Base-by-base conservation (phyloP, 345 rosid species). In the Leavenworthia alabamica region DNA sequence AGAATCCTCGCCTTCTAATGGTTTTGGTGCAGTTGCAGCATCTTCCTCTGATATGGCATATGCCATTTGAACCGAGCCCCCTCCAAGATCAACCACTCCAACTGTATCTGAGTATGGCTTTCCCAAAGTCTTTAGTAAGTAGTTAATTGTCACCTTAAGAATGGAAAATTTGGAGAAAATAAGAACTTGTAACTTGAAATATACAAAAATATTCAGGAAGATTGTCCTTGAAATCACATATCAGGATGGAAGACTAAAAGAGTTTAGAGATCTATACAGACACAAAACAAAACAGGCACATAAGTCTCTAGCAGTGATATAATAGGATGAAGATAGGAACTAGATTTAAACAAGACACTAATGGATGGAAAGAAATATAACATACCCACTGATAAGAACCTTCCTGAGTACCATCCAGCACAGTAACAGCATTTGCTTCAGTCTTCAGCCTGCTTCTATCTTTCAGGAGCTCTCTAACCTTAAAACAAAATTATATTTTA, bases 51-150 rank as follows among this genome's bases (percentile, higher is more conserved):
- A 82, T 66, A 89, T 85, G 56, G 99, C 96, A 74, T 87, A 93
- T 11, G 99, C 97, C 99, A 93, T 89, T 73, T 93, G 99, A 72
- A 93, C 97, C 41, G 99, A 93, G 15, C 99, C 99, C 48, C 99
- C 99, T 46, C 99, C 99, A 64, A 93, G 99, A 79, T 93, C 99
- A 70, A 93, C 94, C 27, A 93, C 93, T 75, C 99, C 99, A 78
- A 93, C 97, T 28, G 99, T 89, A 15, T 83, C 68, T 17, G 82
- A 67, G 76, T 83, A 87, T 22, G 79, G 67, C 74, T 75, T 83
- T 58, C 99, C 96, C 74, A 93, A 63, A 42, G 83, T 82, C 48
- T 82, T 86, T 68, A 85, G 72, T 43, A 93, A 80, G 70, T 86
- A 89, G 75, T 93, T 93, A 57, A 93, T 87, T 12, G 99, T 93